Evolutionary conservation across 805 yeast species (phyloP), one percentile per base, ranked within the genome.

Genomic region (Wickerhamiella domercqiae): DNA sequence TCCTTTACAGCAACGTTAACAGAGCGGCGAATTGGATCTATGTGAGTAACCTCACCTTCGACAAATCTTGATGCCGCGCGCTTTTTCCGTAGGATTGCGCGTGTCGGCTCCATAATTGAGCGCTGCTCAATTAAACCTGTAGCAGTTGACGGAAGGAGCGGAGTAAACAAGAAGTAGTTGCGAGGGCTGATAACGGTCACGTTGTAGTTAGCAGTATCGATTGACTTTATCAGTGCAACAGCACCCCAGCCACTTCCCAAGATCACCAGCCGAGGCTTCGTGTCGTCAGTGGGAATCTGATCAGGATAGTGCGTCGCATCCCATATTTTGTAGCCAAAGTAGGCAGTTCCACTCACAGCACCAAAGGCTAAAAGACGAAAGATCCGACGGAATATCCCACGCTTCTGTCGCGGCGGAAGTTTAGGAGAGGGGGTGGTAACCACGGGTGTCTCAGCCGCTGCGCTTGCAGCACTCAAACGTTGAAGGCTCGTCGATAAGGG

Each of bases 71-170:
- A 86, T 3, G 75, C 68, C 22, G 75, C 64, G 60, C 77, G 68
- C 62, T 71, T 71, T 53, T 61, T 64, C 63, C 94, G 76, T 41
- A 90, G 78, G 52, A 86, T 78, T 37, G 80, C 67, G 61, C 94
- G 73, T 39, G 87, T 83, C 22, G 96, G 94, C 59, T 86, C 96
- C 61, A 83, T 78, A 55, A 86, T 86, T 18, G 96, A 86, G 59
- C 90, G 81, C 50, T 58, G 63, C 53, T 82, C 94, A 42, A 83
- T 74, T 36, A 94, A 80, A 46, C 96, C 96, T 28, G 94, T 86
- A 3, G 82, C 78, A 16, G 81, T 78, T 35, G 71, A 68, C 2
- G 81, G 81, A 28, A 75, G 62, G 59, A 75, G 60, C 1, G 82
- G 82, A 15, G 82, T 75, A 55, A 75, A 75, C 44, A 75, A 53